These are phyloP conservation scores for Galerina marginata DNA, from an alignment of 768 basidiomycete species.

Conservation along the genomic window DNA sequence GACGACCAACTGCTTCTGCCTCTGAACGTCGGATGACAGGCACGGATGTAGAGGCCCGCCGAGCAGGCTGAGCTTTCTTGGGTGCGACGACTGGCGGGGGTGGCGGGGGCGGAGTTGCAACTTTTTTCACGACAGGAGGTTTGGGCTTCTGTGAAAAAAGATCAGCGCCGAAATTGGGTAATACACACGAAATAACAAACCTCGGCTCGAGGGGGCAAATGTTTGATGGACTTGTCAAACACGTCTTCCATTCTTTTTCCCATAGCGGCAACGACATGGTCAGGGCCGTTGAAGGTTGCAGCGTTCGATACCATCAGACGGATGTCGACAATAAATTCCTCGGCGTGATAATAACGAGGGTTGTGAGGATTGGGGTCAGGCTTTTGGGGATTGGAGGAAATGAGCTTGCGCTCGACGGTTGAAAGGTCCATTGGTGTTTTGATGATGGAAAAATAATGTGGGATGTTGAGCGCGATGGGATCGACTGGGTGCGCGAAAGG, in stretches of 20 bases:
- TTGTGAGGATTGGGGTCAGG: constrained; percentile 72
- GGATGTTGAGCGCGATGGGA: constrained; percentile 78
- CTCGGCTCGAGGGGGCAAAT: constrained; percentile 78
- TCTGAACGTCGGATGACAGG: constrained; percentile 87
- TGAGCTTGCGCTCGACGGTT: constrained; percentile 89
- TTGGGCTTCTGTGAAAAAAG: constrained; percentile 37
- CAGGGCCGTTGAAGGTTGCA: constrained; percentile 90
- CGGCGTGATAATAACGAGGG: constrained; percentile 77
- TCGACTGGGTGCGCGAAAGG: constrained; percentile 93
- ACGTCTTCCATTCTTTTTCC: constrained; percentile 83
- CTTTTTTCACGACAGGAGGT: constrained; percentile 50
- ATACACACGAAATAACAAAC: constrained; percentile 47
- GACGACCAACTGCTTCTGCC: constrained; percentile 66
- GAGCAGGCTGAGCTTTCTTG: constrained; percentile 51
- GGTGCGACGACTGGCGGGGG: constrained; percentile 45
- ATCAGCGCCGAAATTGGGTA: constrained; percentile 14
- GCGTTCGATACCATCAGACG: constrained; percentile 90
- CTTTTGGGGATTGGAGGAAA: constrained; percentile 78
- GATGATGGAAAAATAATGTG: constrained; percentile 88
- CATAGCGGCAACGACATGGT: constrained; percentile 79
- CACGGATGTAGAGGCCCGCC: constrained; percentile 80
- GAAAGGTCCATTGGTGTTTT: constrained; percentile 93
- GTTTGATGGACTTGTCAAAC: constrained; percentile 88
- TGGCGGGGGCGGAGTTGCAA: constrained; percentile 50
- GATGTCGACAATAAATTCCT: constrained; percentile 87